phyloP scores from a whole-genome alignment of 441 rosid genomes.

The Isatis lusitanica region DNA sequence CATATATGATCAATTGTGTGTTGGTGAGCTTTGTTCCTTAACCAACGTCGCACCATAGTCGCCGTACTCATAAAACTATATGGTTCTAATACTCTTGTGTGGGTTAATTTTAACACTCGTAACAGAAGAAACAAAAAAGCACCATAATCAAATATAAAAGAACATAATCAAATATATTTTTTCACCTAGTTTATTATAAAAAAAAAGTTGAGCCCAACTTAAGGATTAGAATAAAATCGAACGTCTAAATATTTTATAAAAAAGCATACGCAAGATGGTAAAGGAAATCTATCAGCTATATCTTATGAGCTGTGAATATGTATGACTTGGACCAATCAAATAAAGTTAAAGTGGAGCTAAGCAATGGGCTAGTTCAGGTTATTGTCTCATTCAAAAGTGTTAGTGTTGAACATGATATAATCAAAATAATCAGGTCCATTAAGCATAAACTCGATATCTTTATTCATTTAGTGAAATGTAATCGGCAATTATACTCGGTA shows the following conservation, averaged over 20 bases:
- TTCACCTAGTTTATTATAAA: constrained; percentile 2
- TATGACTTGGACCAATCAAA: constrained; percentile 27
- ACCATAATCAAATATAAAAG: background rate
- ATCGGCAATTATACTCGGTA: too few species aligned
- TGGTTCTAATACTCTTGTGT: background rate
- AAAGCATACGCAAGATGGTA: background rate
- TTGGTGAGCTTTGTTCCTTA: background rate
- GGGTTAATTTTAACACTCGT: background rate
- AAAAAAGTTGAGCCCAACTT: constrained; percentile 13
- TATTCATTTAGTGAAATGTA: too few species aligned
- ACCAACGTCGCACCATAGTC: background rate
- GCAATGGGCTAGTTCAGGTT: constrained; percentile 21
- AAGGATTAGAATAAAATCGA: constrained; percentile 14
- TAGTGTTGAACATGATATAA: background rate
- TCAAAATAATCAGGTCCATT: background rate
- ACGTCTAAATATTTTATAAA: background rate
- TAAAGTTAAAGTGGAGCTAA: constrained; percentile 16
- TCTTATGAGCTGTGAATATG: constrained; percentile 2
- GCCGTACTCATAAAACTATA: background rate
- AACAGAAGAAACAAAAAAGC: background rate
- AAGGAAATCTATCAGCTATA: constrained; percentile 3
- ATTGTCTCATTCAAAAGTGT: constrained; percentile 16
- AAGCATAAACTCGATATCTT: too few species aligned
- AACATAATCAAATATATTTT: background rate
- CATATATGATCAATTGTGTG: background rate